phyloP scores from a whole-genome alignment of 306 rosid species.

The Senna siamea region DNA sequence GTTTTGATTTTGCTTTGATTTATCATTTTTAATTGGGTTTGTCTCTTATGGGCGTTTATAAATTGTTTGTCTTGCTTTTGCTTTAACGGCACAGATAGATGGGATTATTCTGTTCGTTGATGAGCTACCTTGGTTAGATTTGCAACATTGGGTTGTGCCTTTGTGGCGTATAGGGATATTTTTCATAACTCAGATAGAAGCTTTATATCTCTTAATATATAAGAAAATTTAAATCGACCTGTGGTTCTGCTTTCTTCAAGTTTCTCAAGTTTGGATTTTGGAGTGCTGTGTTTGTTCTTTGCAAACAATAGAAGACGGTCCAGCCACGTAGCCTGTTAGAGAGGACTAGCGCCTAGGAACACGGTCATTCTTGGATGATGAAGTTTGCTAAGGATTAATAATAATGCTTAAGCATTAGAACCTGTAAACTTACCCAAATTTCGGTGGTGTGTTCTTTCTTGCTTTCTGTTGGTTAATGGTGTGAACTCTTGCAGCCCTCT shows the following conservation, averaged over 20 bases:
- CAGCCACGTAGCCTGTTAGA: background rate
- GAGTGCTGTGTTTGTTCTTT: background rate
- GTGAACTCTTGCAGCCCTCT: background rate
- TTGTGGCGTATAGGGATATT: background rate
- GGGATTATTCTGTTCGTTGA: background rate
- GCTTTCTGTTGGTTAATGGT: background rate
- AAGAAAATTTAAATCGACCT: background rate
- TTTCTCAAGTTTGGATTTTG: background rate
- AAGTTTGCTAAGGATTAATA: background rate
- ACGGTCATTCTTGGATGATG: background rate
- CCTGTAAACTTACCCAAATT: too few relatives aligned
- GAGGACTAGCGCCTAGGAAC: background rate
- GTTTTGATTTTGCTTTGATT: background rate
- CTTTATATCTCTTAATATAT: background rate
- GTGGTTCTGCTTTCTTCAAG: background rate
- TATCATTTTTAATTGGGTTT: background rate
- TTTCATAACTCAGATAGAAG: background rate
- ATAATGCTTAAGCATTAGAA: background rate
- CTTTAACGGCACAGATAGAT: background rate
- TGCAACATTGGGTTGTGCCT: background rate
- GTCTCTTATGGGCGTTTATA: slow-evolving; percentile 28
- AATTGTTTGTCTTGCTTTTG: background rate
- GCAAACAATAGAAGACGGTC: background rate
- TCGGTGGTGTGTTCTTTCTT: background rate
- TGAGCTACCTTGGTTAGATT: background rate